Evolutionary conservation across 805 yeast genomes (phyloP), one percentile per base, ranked within the genome.

Genomic region (Nakazawaea molendinolei): DNA sequence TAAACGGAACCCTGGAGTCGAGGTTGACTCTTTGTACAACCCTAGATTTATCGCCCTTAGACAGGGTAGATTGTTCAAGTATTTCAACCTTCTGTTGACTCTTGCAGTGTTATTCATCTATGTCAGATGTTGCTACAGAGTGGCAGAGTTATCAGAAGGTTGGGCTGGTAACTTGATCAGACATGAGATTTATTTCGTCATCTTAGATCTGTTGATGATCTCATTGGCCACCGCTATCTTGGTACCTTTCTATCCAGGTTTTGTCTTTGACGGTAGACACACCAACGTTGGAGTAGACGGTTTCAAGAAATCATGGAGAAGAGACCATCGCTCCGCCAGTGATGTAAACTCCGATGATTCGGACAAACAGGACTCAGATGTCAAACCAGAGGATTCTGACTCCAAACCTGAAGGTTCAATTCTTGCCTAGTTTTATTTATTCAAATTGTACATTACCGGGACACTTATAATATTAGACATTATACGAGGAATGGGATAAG

Each of bases 61-160:
- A 48, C 20, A 43, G 0, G 46, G 61, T 3, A 41, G 30, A 10
- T 16, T 53, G 2, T 75, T 76, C 50, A 48, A 55, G 8, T 60
- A 50, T 32, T 70, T 68, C 44, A 74, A 78, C 1, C 16, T 62
- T 7, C 69, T 63, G 0, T 50, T 78, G 13, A 47, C 72, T 1
- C n/a, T 57, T 3, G 62, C 80, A 1, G 74, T 76, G 4, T 16
- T 71, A 3, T 66, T 75, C 28, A 66, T 86, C 17, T 78, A 71
- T 43, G 61, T 74, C 20, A 70, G 95, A 50, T 81, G 89, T 45
- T 61, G 78, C 28, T 86, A 83, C 57, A 71, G 95, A 51, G 67
- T 84, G 21, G 67, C 73, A 25, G 95, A 86, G 56, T 63, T 86
- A 40, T 56, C 76, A 3, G 75, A 77, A 49, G 90, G 89, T 10